phyloP scores from a whole-genome alignment of 371 early-diverging fungal species.

The Actinomortierella ambigua region DNA sequence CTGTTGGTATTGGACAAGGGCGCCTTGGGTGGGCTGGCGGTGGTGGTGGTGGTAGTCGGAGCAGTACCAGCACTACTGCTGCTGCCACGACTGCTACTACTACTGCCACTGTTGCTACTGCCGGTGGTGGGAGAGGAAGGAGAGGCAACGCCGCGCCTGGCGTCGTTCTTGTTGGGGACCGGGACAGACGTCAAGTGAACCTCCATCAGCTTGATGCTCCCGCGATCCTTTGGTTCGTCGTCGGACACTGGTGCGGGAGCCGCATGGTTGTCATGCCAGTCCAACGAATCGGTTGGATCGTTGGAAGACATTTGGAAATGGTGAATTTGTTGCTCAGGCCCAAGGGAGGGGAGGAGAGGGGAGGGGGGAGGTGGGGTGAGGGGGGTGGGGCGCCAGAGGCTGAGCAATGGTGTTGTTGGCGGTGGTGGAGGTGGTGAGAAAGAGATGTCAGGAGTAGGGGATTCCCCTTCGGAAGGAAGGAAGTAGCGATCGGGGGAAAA shows the following conservation, averaged over 20 bases:
- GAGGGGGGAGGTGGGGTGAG: too few relatives aligned
- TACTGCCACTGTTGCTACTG: background rate
- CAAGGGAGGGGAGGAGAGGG: too few relatives aligned
- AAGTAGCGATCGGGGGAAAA: too few relatives aligned
- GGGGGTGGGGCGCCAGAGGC: too few relatives aligned
- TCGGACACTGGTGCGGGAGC: background rate
- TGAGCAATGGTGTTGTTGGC: too few relatives aligned
- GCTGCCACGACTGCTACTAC: background rate
- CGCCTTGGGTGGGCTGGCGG: background rate
- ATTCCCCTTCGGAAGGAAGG: too few relatives aligned
- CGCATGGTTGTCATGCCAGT: too few relatives aligned
- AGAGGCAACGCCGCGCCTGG: background rate
- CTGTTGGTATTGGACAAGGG: constrained; percentile 4
- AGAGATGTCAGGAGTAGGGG: too few relatives aligned
- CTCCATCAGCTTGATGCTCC: constrained; percentile 45
- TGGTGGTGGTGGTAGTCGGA: background rate
- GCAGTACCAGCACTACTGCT: background rate
- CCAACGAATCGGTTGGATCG: too few relatives aligned
- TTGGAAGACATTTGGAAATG: too few relatives aligned
- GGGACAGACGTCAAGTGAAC: constrained; percentile 9
- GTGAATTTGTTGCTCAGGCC: too few relatives aligned
- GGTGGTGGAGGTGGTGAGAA: too few relatives aligned
- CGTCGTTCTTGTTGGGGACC: background rate
- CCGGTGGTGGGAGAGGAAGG: background rate
- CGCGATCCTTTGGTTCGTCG: constrained; percentile 36